These are phyloP conservation scores for Lentinus polychrous DNA, from an alignment of 1,284 basidiomycete species.

Conservation along the genomic window DNA sequence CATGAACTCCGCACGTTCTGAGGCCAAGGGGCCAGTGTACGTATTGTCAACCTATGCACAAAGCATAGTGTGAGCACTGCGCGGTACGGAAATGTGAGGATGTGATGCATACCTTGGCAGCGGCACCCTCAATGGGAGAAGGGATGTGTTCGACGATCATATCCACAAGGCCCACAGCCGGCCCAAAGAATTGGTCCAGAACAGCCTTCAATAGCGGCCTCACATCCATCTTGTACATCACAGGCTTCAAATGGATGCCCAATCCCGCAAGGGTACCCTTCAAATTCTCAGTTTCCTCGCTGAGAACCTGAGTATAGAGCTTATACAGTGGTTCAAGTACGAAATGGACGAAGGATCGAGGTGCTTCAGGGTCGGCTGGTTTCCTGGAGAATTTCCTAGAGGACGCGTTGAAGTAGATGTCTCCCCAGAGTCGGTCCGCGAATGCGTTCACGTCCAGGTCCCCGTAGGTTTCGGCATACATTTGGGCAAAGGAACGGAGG, in stretches of 20 bases:
- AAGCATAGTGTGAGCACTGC: neutral
- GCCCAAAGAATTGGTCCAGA: constrained; percentile 93
- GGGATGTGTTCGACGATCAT: constrained; percentile 89
- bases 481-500: constrained; percentile 87
- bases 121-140: constrained; percentile 68
- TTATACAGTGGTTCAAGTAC: constrained; percentile 97
- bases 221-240: constrained; percentile 98
- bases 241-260: constrained; percentile 84
- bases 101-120: constrained; percentile 54
- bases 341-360: constrained; percentile 92
- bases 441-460: constrained; percentile 58
- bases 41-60: constrained; percentile 63
- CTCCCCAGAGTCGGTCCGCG: constrained; percentile 93
- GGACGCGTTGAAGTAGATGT: constrained; percentile 88
- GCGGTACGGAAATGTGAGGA: constrained; percentile 1
- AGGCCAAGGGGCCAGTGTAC: constrained; percentile 82
- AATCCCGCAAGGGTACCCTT: constrained; percentile 77
- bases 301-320: constrained; percentile 91
- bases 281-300: constrained; percentile 83
- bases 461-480: constrained; percentile 94
- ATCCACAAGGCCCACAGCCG: constrained; percentile 84
- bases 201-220: constrained; percentile 91
- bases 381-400: constrained; percentile 87
- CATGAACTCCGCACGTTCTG: constrained; percentile 75
- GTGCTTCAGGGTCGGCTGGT: constrained; percentile 73